Evolutionary conservation across 129 eudicot species (phyloP), one percentile per base, ranked within the genome.

Genomic region (Erigeron canadensis): DNA sequence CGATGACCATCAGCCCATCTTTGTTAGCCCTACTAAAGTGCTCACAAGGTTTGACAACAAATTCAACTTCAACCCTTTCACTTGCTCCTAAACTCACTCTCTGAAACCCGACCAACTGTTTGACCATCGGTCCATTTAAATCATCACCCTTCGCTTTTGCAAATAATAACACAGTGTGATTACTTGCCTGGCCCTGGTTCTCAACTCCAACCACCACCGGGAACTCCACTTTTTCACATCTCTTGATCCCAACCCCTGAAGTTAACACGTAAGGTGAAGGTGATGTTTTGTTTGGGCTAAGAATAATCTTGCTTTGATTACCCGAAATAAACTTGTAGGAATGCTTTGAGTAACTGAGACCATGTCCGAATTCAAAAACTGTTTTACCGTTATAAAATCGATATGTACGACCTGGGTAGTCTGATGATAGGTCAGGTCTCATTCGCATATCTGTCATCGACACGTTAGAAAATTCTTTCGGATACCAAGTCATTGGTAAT

Each of bases 401-500:
- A 81, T 88, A 83, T 2, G 91, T 85, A 8, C 95, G 84, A 5
- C 95, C 95, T 1, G 95, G 95, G 69, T 88, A 88, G 76, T 84
- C 85, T 1, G 85, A 47, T 10, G 82, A 72, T 4, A 75, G 86
- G 71, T 85, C 87, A 1, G 96, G 87, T 65, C 96, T 70, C 92
- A 89, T 84, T 55, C 89, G 79, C 96, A 89, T 89, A 75, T 86
- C 83, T 0, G 89, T 86, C 96, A 89, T 89, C 0, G 86, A 80
- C 22, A 89, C 79, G 3, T 78, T 86, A 51, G 66, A 63, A 67
- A 86, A 86, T 12, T 81, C 84, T 75, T 70, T 69, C 10, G 96
- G 96, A 55, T 89, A 89, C 96, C 96, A 89, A 10, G 96, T 89
- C 79, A 86, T 19, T 0, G 96, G 92, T 68, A 89, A 75, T 76